Evolutionary conservation across 2,329 filamentous ascomycete genomes (phyloP).

Genomic region (Microcyclosporella mali): DNA sequence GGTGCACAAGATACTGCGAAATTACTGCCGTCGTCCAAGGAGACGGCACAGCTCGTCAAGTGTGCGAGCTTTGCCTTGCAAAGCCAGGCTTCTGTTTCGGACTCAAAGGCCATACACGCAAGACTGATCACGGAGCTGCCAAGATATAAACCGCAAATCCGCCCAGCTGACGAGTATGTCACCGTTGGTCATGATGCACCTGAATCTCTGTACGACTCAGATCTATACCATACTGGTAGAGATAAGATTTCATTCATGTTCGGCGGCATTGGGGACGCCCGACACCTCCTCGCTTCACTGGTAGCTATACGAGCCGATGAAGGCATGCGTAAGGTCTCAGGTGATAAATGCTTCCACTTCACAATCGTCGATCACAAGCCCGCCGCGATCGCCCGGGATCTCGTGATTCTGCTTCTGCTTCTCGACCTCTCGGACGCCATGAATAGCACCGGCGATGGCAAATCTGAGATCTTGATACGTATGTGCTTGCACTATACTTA

Average conservation of each 20-base stretch:
- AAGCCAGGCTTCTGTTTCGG: neutral
- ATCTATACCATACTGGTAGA: neutral
- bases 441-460: neutral
- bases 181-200: slow-evolving; percentile 12
- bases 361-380: slow-evolving; percentile 8
- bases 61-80: neutral
- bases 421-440: neutral
- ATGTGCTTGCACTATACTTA: slow-evolving; percentile 9
- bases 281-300: slow-evolving; percentile 7
- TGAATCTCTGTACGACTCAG: slow-evolving; percentile 5
- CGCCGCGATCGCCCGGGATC: slow-evolving; percentile 7
- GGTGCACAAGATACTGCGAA: neutral
- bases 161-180: slow-evolving; percentile 8
- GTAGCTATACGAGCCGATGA: slow-evolving; percentile 1
- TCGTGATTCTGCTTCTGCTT: slow-evolving; percentile 4
- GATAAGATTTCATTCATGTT: slow-evolving; percentile 9
- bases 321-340: neutral
- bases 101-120: slow-evolving; percentile 1
- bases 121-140: slow-evolving; percentile 9
- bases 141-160: slow-evolving; percentile 11
- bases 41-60: neutral
- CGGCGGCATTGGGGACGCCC: slow-evolving; percentile 9
- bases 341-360: slow-evolving; percentile 8
- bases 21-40: neutral
- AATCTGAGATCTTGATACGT: neutral